These are phyloP conservation scores for Solanum gandarillasii DNA, from an alignment of 257 asterid species.

Conservation along the genomic window DNA sequence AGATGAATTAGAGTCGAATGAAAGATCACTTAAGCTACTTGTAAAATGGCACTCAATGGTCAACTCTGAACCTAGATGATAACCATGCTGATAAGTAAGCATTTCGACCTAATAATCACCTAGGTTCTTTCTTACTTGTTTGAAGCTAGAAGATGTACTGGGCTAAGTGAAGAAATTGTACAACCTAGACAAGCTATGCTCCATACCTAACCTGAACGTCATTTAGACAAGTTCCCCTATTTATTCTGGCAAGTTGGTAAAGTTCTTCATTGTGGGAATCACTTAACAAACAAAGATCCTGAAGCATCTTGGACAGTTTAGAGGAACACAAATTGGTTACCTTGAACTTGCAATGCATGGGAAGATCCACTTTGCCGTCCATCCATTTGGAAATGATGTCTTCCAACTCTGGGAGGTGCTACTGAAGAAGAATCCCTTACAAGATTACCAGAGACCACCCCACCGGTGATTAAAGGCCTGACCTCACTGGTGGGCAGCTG, in stretches of 20 bases:
- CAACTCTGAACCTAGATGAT: neutral
- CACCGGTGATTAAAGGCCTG: conserved; percentile 46
- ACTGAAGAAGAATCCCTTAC: conserved; percentile 32
- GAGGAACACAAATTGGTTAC: conserved; percentile 18
- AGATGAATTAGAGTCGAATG: neutral
- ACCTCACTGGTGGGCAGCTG: conserved; percentile 93
- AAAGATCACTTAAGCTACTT: neutral
- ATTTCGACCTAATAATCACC: neutral
- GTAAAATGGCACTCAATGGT: neutral
- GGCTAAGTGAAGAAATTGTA: neutral
- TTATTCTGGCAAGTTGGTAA: neutral
- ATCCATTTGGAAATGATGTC: conserved; percentile 53
- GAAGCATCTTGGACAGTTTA: neutral
- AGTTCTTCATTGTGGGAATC: neutral
- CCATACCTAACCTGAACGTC: neutral
- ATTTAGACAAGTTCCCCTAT: neutral
- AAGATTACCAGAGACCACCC: conserved; percentile 40
- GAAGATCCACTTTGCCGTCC: conserved; percentile 59
- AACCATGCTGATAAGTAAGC: neutral
- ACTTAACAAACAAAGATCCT: neutral
- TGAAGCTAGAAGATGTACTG: neutral
- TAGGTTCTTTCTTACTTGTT: neutral
- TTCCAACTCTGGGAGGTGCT: conserved; percentile 49
- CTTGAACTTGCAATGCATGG: conserved; percentile 51
- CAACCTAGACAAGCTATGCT: neutral